Conservation (phyloP, 2,329 filamentous ascomycete genomes). For the Beauveria australis region DNA sequence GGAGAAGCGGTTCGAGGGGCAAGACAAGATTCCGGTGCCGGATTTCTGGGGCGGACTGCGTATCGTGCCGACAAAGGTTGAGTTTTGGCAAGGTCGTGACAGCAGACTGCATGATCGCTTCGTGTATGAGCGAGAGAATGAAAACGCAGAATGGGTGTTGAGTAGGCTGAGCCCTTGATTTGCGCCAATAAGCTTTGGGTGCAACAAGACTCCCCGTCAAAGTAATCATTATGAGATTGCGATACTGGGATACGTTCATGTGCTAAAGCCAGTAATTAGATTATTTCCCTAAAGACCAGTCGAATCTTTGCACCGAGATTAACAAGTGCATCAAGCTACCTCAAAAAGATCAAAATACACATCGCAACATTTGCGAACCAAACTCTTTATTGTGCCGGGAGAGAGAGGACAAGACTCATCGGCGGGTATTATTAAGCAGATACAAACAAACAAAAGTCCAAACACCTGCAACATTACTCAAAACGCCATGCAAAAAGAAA, state of each 20-base stretch:
- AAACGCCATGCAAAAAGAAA: not conserved
- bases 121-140: slow-evolving; percentile 60
- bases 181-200: not conserved
- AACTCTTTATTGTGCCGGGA: slow-evolving; percentile 1
- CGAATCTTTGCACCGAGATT: too few relatives aligned
- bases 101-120: slow-evolving; percentile 93
- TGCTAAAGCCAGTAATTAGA: not conserved
- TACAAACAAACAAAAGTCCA: not conserved
- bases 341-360: not conserved
- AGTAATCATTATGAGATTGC: not conserved
- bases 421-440: slow-evolving; percentile 7
- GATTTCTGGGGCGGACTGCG: slow-evolving; percentile 92
- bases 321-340: not conserved
- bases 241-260: too few relatives aligned
- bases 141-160: slow-evolving; percentile 51
- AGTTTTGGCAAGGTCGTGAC: slow-evolving; percentile 93
- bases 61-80: slow-evolving; percentile 74
- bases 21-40: slow-evolving; percentile 78
- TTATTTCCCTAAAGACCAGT: too few relatives aligned
- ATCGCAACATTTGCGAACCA: not conserved
- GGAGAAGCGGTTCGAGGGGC: slow-evolving; percentile 64
- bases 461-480: not conserved
- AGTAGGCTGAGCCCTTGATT: slow-evolving; percentile 63
- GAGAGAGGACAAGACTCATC: not conserved
- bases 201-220: too few relatives aligned